Evolutionary conservation across 2,329 filamentous ascomycete species (phyloP).

Genomic region (Colletotrichum liriopes): DNA sequence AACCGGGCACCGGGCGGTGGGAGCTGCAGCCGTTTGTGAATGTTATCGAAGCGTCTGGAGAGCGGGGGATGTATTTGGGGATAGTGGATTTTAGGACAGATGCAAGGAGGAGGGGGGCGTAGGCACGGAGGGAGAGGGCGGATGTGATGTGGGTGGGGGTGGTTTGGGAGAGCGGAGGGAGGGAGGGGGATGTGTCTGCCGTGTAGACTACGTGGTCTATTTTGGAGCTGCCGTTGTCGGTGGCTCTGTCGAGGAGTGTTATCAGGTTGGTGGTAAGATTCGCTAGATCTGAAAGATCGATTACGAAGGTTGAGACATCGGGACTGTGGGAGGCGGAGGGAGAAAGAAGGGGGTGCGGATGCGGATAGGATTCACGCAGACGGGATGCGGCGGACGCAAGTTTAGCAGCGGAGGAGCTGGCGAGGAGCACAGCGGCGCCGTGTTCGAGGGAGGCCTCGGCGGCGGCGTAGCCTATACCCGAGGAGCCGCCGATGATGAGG

Average conservation of each 20-base stretch:
- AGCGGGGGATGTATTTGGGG: neutral
- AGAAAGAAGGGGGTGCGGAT: neutral
- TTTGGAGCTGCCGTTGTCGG: neutral
- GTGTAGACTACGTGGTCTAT: conserved; percentile 33
- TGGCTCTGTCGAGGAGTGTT: conserved; percentile 2
- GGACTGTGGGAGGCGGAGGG: neutral
- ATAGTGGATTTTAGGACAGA: neutral
- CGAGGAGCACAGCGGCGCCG: conserved; percentile 1
- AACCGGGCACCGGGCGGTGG: neutral
- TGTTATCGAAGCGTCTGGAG: conserved; percentile 22
- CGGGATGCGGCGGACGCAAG: conserved; percentile 19
- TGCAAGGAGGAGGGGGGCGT: conserved; percentile 23
- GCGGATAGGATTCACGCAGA: neutral
- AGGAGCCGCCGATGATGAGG: too few relatives aligned
- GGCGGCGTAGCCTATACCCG: too few relatives aligned
- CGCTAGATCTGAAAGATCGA: conserved; percentile 24
- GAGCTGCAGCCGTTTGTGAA: conserved; percentile 32
- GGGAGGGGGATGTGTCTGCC: conserved; percentile 7
- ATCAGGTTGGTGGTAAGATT: conserved; percentile 10
- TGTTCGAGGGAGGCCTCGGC: too few relatives aligned
- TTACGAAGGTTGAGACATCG: neutral
- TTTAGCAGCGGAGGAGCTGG: conserved; percentile 20
- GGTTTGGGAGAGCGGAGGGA: neutral
- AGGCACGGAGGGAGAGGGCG: conserved; percentile 11
- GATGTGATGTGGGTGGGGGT: neutral